A percentile compares a stretch with the other conserved stretches of the same genome.
Conservation (phyloP, 768 basidiomycete species). For the Lentinula aciculospora region DNA sequence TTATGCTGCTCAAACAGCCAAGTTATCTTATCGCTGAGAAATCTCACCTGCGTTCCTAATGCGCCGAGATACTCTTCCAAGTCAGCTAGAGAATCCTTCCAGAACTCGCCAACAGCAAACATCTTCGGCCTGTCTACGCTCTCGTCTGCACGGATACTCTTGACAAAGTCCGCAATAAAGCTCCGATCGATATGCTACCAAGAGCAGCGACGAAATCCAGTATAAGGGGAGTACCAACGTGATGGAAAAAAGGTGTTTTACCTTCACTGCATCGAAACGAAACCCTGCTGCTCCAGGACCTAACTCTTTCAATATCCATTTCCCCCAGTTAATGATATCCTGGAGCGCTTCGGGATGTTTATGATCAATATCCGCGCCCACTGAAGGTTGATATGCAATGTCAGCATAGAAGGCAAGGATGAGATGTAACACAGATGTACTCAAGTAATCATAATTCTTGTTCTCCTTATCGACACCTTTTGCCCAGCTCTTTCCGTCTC, state of each 20-base stretch:
- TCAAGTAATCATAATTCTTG: slow-evolving; percentile 59
- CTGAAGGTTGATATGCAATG: slow-evolving; percentile 3
- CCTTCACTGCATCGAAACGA: slow-evolving; percentile 38
- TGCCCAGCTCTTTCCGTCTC: slow-evolving; percentile 55
- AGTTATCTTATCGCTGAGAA: neutral
- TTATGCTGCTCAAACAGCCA: too few relatives aligned
- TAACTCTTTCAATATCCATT: slow-evolving; percentile 41
- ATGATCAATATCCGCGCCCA: slow-evolving; percentile 45
- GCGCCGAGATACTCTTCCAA: slow-evolving; percentile 17
- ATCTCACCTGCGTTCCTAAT: slow-evolving; percentile 18
- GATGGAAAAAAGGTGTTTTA: neutral
- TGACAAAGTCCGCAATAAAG: slow-evolving; percentile 27
- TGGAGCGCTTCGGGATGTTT: slow-evolving; percentile 53
- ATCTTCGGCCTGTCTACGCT: slow-evolving; percentile 25
- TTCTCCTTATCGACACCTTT: slow-evolving; percentile 54
- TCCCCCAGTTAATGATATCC: slow-evolving; percentile 53
- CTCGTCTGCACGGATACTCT: slow-evolving; percentile 26
- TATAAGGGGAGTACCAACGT: neutral
- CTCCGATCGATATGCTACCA: slow-evolving; percentile 24
- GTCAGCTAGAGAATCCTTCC: slow-evolving; percentile 28
- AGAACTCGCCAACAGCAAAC: slow-evolving; percentile 42
- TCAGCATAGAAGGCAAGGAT: neutral
- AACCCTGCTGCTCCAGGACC: slow-evolving; percentile 17
- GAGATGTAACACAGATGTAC: slow-evolving; percentile 17
- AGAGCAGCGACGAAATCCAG: neutral